Evolutionary conservation across 1,284 basidiomycete genomes (phyloP).

Genomic region (Agaricales sp.): DNA sequence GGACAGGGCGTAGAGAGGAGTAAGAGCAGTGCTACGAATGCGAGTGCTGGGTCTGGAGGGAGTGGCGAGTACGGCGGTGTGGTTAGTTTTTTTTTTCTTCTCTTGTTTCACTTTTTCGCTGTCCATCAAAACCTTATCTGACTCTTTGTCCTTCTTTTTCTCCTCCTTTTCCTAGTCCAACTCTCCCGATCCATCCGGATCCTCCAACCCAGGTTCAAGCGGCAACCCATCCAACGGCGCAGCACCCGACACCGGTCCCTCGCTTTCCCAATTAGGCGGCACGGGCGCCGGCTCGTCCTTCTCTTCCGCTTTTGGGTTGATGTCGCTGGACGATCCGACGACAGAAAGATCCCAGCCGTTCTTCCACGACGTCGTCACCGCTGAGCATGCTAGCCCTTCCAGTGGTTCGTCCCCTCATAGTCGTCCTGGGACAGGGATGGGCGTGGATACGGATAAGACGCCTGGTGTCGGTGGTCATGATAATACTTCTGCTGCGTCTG

Average conservation of each 20-base stretch:
- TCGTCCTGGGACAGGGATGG: background rate
- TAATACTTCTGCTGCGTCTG: background rate
- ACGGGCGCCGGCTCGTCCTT: constrained; percentile 22
- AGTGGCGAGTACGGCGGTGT: too few relatives aligned
- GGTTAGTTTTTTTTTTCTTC: background rate
- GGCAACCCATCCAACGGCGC: background rate
- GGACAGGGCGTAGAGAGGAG: too few relatives aligned
- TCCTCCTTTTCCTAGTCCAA: background rate
- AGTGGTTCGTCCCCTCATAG: background rate
- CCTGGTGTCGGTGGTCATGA: background rate
- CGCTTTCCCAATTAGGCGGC: constrained; percentile 7
- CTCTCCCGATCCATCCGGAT: too few relatives aligned
- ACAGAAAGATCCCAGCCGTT: constrained; percentile 47
- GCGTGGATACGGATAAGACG: constrained; percentile 1
- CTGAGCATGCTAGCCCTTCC: constrained; percentile 1
- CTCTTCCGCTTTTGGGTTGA: constrained; percentile 56
- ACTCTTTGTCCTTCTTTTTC: too few relatives aligned
- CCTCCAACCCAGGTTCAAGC: background rate
- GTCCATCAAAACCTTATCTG: too few relatives aligned
- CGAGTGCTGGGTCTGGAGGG: too few relatives aligned
- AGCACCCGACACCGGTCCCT: constrained; percentile 5
- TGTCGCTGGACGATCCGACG: constrained; percentile 63
- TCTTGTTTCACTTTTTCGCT: background rate
- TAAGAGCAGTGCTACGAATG: too few relatives aligned
- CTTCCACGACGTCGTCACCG: constrained; percentile 25